These are phyloP conservation scores for Medicago ruthenica DNA, from an alignment of 306 rosid genomes.

Conservation along the genomic window DNA sequence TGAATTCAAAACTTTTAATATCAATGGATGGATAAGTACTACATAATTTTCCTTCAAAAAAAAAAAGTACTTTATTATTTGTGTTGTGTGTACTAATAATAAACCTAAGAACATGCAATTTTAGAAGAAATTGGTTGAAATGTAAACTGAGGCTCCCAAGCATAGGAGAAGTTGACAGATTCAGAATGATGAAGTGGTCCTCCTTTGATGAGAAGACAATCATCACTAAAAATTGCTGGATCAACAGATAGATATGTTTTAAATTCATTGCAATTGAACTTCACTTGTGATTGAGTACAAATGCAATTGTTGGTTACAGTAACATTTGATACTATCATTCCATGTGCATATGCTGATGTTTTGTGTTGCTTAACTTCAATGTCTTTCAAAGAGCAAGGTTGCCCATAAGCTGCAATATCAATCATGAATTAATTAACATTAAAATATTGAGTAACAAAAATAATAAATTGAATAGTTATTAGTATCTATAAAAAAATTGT, in stretches of 20 bases:
- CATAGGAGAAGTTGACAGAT: not conserved
- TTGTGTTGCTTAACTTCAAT: not conserved
- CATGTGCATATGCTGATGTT: not conserved
- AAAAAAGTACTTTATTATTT: no score
- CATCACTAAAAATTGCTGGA: conserved; percentile 14
- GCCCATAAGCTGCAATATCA: conserved; percentile 8
- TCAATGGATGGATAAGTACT: no score
- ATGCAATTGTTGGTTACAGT: conserved; percentile 15
- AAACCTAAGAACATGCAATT: conserved; percentile 3
- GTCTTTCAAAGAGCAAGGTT: not conserved
- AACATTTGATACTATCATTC: not conserved
- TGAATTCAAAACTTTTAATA: no score
- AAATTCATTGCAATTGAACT: conserved; percentile 20
- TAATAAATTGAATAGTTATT: no score
- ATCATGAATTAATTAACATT: not conserved
- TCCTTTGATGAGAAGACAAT: conserved; percentile 33
- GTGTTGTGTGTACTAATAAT: no score
- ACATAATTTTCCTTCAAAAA: no score
- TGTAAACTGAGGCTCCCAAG: conserved; percentile 11
- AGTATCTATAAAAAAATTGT: no score
- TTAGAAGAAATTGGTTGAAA: conserved; percentile 30
- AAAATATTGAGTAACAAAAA: not conserved
- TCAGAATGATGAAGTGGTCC: not conserved
- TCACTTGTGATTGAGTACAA: conserved; percentile 30
- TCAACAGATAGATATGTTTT: not conserved